Base-by-base conservation (phyloP, 345 rosid species). In the Melastoma malabathricum region DNA sequence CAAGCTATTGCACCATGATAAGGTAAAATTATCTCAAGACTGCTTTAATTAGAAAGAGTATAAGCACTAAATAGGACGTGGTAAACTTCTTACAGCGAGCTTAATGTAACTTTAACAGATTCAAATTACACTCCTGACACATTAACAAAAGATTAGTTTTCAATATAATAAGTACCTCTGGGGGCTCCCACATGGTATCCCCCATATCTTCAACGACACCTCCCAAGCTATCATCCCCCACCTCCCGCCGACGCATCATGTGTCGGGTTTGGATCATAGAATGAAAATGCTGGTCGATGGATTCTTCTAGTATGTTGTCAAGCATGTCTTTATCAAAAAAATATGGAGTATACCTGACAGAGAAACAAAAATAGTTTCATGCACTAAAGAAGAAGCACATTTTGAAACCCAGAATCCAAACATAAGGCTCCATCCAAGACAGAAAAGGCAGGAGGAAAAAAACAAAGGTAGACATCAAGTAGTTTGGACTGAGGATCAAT, bases 281-380 rank as follows among this genome's bases (percentile, higher is more conserved):
- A 67, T 81, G 80, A 58, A 87, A 92, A 73, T 87, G 96, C 68
- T 92, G 94, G 65, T 87, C 96, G 34, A 84, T 90, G 43, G 93
- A 87, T 69, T 92, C 95, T 65, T 92, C 97, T 47, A 87, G 95
- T 71, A 92, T 84, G 77, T 76, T 79, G 73, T 92, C 97, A 17
- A 92, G 84, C 70, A 82, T 84, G 72, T 60, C 72, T 68, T 92
- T 87, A 73, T 92, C 86, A 44, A 92, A 92, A 75, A 92, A 92
- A 68, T 84, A 92, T 10, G 98, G 98, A 43, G 98, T 84, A 67
- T 87, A 82, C 98, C 98, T 87, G 75, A 59, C 19, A 50, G 46
- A 62, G 58, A 29, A 55, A 63, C 58, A 5, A 23, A 1, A 44
- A 62, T 46, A 14, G 46, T 17, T 25, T 13, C 38, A 29, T 29